phyloP scores from a whole-genome alignment of 495 filamentous ascomycete genomes.

The Tuber borchii region DNA sequence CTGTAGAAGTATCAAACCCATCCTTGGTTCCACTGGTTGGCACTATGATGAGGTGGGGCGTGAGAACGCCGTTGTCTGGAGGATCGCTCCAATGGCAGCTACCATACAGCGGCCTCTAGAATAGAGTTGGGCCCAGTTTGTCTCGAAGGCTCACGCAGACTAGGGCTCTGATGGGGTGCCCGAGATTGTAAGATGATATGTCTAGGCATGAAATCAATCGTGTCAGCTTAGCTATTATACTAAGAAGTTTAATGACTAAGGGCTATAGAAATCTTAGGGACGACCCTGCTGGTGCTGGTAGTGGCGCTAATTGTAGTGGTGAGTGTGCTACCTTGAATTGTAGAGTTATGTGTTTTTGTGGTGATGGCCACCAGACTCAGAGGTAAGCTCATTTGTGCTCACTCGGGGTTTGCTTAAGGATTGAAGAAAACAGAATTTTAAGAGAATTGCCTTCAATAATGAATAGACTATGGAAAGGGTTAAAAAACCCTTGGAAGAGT shows the following conservation, averaged over 20 bases:
- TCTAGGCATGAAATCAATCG: constrained; percentile 49
- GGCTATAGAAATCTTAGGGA: neutral
- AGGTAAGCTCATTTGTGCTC: neutral
- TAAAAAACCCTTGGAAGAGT: no score
- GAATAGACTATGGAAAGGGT: no score
- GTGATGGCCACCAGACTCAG: neutral
- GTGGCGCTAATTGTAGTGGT: neutral
- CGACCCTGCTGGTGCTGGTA: neutral
- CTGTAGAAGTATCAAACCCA: constrained; percentile 60
- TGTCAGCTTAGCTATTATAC: neutral
- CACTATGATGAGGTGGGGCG: constrained; percentile 60
- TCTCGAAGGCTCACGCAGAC: constrained; percentile 66
- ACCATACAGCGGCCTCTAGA: constrained; percentile 57
- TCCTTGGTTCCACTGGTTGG: constrained; percentile 55
- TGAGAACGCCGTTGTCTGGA: constrained; percentile 57
- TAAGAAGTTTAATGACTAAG: neutral
- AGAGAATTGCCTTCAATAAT: no score
- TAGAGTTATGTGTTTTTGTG: neutral
- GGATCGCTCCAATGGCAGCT: constrained; percentile 61
- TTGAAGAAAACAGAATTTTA: no score
- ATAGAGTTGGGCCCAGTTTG: constrained; percentile 64
- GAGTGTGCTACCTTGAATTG: neutral
- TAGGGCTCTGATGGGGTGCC: constrained; percentile 67
- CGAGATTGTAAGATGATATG: constrained; percentile 64
- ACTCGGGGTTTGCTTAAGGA: no score